Percentiles rank a stretch among this genome's conserved stretches.
Evolutionary conservation across 2,329 filamentous ascomycete species (phyloP).

Genomic region (Sporothrix curviconia): DNA sequence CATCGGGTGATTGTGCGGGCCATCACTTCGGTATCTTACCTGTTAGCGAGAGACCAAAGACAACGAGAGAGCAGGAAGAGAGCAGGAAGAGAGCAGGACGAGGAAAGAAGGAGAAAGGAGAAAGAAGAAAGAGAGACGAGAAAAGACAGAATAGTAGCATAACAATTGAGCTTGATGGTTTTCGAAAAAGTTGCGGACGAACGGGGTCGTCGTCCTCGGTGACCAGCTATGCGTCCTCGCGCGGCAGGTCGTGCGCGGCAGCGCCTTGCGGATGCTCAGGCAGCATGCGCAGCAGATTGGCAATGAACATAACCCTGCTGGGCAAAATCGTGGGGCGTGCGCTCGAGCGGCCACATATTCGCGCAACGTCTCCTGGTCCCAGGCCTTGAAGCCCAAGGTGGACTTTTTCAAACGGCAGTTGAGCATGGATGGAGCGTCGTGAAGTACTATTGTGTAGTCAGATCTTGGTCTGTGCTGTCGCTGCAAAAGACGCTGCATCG

Average conservation of each 20-base stretch:
- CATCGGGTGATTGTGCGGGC: conserved; percentile 43
- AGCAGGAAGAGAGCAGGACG: no score
- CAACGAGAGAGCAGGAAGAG: no score
- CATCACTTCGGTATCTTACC: conserved; percentile 34
- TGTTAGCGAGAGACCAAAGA: not conserved
- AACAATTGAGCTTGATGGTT: conserved; percentile 51
- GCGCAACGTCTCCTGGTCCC: conserved; percentile 56
- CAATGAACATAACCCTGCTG: conserved; percentile 54
- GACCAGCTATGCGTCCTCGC: conserved; percentile 42
- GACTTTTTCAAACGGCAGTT: conserved; percentile 63
- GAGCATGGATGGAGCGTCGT: conserved; percentile 55
- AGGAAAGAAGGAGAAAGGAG: no score
- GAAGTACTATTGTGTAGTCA: conserved; percentile 56
- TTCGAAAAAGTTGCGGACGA: conserved; percentile 48
- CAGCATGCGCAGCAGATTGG: conserved; percentile 54
- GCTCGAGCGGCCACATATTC: conserved; percentile 56
- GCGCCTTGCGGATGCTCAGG: conserved; percentile 52
- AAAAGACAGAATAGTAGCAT: conserved; percentile 25
- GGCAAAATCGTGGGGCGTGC: conserved; percentile 49
- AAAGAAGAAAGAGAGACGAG: not conserved
- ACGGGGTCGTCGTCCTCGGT: conserved; percentile 40
- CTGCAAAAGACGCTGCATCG: conserved; percentile 55
- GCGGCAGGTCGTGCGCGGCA: conserved; percentile 45
- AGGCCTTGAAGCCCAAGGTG: conserved; percentile 62
- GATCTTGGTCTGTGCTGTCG: conserved; percentile 54